Percentiles rank a stretch among this genome's conserved stretches.
Evolutionary conservation across 106 monocot species (phyloP).

Genomic region (Apostasia shenzhenica): DNA sequence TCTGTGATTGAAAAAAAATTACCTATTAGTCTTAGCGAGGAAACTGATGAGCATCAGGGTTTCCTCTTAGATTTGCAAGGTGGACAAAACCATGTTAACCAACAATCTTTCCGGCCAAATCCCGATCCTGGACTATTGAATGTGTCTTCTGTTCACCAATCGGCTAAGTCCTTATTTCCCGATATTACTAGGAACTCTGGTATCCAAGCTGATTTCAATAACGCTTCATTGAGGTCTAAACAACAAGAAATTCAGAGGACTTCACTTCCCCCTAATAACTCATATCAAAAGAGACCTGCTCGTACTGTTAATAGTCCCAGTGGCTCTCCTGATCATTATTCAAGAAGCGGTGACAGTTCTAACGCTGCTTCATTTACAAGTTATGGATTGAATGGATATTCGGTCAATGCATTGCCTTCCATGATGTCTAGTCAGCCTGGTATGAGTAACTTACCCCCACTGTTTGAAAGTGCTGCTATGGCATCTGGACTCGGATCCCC

Average conservation of each 20-base stretch:
- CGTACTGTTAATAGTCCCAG: constrained; percentile 24
- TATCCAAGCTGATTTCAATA: constrained; percentile 7
- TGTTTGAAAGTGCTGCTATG: constrained; percentile 28
- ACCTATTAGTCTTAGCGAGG: constrained; percentile 37
- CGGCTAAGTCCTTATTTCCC: constrained; percentile 13
- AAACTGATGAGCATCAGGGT: constrained; percentile 38
- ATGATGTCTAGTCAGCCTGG: constrained; percentile 18
- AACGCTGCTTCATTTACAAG: constrained; percentile 25
- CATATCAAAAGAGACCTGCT: constrained; percentile 28
- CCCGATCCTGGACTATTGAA: constrained; percentile 21
- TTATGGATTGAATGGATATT: constrained; percentile 36
- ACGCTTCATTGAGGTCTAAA: constrained; percentile 11
- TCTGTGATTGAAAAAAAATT: constrained; percentile 23
- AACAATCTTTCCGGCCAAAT: constrained; percentile 17
- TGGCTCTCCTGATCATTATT: constrained; percentile 31
- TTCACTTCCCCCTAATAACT: constrained; percentile 13
- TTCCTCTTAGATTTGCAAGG: constrained; percentile 36
- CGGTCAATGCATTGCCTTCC: constrained; percentile 23
- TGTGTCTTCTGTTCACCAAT: constrained; percentile 13
- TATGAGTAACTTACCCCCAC: constrained; percentile 26
- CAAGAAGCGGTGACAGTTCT: constrained; percentile 24
- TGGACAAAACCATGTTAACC: constrained; percentile 23
- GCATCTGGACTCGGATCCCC: constrained; percentile 29
- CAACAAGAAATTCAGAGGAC: constrained; percentile 24
- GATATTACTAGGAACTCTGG: constrained; percentile 18